phyloP scores from a whole-genome alignment of 805 yeast species.

The Candida khao-thaluensis region DNA sequence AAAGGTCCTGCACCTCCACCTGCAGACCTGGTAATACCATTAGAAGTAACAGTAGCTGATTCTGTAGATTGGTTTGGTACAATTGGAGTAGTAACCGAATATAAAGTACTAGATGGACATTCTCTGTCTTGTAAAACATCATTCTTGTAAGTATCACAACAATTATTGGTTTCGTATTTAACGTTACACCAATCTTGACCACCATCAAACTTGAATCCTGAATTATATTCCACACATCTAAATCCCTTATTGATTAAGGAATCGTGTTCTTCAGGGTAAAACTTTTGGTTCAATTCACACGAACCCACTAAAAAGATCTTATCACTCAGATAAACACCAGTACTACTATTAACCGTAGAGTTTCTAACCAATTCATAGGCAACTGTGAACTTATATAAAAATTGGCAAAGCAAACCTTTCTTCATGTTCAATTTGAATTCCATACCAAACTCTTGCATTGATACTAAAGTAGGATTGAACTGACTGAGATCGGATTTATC shows the following conservation, averaged over 20 bases:
- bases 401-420: conserved; percentile 19
- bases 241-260: conserved; percentile 12
- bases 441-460: conserved; percentile 15
- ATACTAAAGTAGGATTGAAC: conserved; percentile 14
- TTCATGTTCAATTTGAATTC: conserved; percentile 17
- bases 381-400: conserved; percentile 19
- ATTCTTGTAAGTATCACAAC: conserved; percentile 9
- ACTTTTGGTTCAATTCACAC: conserved; percentile 14
- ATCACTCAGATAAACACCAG: conserved; percentile 8
- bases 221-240: conserved; percentile 20
- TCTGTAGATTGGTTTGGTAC: conserved; percentile 1
- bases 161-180: conserved; percentile 16
- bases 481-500: conserved; percentile 1
- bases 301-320: conserved; percentile 20
- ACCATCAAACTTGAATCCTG: conserved; percentile 18
- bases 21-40: no score
- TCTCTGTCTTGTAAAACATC: conserved; percentile 7
- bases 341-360: background rate
- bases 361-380: conserved; percentile 12
- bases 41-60: no score
- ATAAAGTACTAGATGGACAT: conserved; percentile 6
- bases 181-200: conserved; percentile 20
- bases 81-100: conserved; percentile 4
- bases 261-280: conserved; percentile 13
- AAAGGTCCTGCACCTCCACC: background rate